Evolutionary conservation across 352 stramenopile genomes (phyloP).

Genomic region (Pythium periplocum): DNA sequence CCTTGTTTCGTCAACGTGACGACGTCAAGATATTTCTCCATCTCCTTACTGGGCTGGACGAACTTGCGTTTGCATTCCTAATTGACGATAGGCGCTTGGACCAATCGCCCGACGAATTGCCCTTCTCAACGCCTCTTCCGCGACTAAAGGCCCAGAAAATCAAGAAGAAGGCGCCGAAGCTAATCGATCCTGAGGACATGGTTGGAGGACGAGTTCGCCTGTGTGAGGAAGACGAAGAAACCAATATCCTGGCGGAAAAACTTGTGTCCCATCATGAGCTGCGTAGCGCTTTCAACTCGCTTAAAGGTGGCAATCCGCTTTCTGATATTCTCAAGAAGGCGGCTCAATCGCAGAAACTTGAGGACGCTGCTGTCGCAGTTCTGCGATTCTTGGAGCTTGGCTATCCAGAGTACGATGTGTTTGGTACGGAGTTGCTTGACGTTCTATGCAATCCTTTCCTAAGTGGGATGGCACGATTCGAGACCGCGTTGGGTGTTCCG

Average conservation of each 20-base stretch:
- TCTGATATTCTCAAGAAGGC: conserved; percentile 61
- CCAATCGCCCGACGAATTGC: conserved; percentile 49
- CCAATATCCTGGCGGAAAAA: conserved; percentile 64
- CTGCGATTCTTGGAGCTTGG: conserved; percentile 81
- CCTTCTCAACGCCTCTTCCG: conserved; percentile 65
- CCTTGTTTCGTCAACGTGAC: conserved; percentile 74
- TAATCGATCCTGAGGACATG: conserved; percentile 85
- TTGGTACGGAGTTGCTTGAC: conserved; percentile 65
- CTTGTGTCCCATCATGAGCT: conserved; percentile 74
- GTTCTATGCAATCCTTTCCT: conserved; percentile 83
- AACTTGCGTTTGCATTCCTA: conserved; percentile 70
- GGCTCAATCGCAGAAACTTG: conserved; percentile 51
- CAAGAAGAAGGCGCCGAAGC: conserved; percentile 47
- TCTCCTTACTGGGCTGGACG: conserved; percentile 57
- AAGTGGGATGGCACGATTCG: conserved; percentile 79
- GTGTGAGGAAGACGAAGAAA: conserved; percentile 59
- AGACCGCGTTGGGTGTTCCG: conserved; percentile 75
- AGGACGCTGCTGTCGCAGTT: conserved; percentile 64
- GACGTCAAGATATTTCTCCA: conserved; percentile 73
- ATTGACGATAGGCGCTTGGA: conserved; percentile 76
- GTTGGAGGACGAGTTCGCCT: conserved; percentile 62
- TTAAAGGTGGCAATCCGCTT: conserved; percentile 72
- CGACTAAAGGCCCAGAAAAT: conserved; percentile 39
- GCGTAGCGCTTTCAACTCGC: conserved; percentile 60
- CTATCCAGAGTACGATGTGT: conserved; percentile 82